Conservation (phyloP, 108 stramenopile species). For the Craspedostauros australis region DNA sequence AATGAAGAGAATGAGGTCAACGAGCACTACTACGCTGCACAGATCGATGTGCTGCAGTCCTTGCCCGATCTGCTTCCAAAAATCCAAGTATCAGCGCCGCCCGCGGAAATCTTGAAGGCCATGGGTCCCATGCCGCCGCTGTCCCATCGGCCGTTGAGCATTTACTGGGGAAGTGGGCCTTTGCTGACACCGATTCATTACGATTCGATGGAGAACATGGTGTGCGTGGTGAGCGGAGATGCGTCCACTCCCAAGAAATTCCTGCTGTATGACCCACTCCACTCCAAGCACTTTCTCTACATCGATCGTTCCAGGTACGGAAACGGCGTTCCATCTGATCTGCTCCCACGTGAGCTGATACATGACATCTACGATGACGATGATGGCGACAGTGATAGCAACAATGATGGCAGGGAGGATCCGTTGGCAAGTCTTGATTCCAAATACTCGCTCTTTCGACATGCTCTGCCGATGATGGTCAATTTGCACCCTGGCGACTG, state of each 20-base stretch:
- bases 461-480: conserved; percentile 3
- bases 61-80: too few relatives aligned
- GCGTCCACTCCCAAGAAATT: too few relatives aligned
- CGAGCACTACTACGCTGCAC: too few relatives aligned
- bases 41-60: too few relatives aligned
- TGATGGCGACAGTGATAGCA: too few relatives aligned
- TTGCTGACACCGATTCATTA: conserved; percentile 4
- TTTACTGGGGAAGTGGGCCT: not conserved
- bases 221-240: conserved; percentile 3
- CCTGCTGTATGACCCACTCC: conserved; percentile 3
- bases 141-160: not conserved
- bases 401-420: too few relatives aligned
- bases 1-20: too few relatives aligned
- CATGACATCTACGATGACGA: too few relatives aligned
- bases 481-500: conserved; percentile 3
- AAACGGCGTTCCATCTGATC: too few relatives aligned
- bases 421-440: not conserved
- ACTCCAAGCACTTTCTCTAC: not conserved
- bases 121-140: not conserved
- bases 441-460: not conserved
- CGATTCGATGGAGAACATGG: conserved; percentile 10
- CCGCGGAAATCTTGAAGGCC: not conserved
- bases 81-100: not conserved
- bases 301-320: too few relatives aligned
- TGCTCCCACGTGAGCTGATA: too few relatives aligned